These are phyloP conservation scores for Phytophthora citrophthora DNA, from an alignment of 352 stramenopile genomes.

Conservation along the genomic window DNA sequence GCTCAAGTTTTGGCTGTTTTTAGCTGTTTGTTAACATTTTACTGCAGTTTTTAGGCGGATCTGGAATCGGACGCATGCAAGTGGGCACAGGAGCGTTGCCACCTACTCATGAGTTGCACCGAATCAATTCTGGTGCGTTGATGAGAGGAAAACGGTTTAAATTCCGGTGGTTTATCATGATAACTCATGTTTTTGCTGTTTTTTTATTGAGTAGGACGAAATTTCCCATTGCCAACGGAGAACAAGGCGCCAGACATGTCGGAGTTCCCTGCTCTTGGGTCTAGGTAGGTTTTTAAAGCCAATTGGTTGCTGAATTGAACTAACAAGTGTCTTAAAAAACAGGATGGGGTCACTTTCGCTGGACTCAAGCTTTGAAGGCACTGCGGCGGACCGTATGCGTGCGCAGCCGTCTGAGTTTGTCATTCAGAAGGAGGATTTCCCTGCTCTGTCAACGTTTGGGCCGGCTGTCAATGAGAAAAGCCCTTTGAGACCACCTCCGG, in stretches of 20 bases:
- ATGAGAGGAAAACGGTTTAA: not conserved
- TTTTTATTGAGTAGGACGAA: conserved; percentile 40
- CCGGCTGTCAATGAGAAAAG: conserved; percentile 57
- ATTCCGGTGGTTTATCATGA: conserved; percentile 8
- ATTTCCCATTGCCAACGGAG: conserved; percentile 56
- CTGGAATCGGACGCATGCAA: conserved; percentile 40
- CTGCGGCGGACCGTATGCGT: conserved; percentile 40
- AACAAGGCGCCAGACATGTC: conserved; percentile 87
- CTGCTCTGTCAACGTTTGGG: conserved; percentile 77
- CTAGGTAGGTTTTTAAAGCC: conserved; percentile 39
- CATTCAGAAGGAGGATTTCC: conserved; percentile 90
- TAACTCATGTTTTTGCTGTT: conserved; percentile 25
- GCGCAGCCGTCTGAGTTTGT: conserved; percentile 79
- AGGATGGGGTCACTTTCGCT: conserved; percentile 71
- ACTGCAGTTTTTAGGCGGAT: conserved; percentile 60
- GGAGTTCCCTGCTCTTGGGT: conserved; percentile 78
- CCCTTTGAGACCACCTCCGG: conserved; percentile 41
- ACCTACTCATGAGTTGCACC: conserved; percentile 60
- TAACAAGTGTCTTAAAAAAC: not conserved
- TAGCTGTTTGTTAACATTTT: conserved; percentile 6
- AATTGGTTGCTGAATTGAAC: no score
- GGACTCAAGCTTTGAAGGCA: conserved; percentile 52
- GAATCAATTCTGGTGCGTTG: conserved; percentile 59
- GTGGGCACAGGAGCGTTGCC: conserved; percentile 37
- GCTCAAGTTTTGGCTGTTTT: conserved; percentile 5